Evolutionary conservation across 495 filamentous ascomycete genomes (phyloP).

Genomic region (Xylaria intraflava): DNA sequence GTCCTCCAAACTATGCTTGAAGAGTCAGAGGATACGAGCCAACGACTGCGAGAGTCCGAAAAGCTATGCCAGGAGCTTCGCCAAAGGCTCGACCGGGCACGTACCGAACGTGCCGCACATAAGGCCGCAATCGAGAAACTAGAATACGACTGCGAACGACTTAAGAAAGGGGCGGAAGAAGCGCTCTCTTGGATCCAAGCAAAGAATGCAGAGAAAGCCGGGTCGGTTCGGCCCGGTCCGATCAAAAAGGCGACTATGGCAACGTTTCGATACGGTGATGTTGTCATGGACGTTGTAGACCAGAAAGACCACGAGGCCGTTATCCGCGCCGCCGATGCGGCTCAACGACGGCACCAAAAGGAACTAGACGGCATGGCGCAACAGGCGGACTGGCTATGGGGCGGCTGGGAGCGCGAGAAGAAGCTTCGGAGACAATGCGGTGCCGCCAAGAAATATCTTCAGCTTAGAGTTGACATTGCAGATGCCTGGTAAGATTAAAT

Average conservation of each 20-base stretch:
- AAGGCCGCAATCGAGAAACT: conserved; percentile 38
- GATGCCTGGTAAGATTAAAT: conserved; percentile 74
- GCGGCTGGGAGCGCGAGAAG: conserved; percentile 69
- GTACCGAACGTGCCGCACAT: conserved; percentile 39
- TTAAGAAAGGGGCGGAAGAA: conserved; percentile 24
- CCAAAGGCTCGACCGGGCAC: conserved; percentile 41
- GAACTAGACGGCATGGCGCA: conserved; percentile 79
- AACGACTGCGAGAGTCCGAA: conserved; percentile 43
- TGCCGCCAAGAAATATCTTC: conserved; percentile 69
- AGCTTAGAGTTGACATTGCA: conserved; percentile 75
- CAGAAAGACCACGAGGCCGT: conserved; percentile 34
- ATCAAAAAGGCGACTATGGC: conserved; percentile 21
- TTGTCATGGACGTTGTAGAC: conserved; percentile 30
- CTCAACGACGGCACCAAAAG: conserved; percentile 60
- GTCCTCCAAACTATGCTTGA: conserved; percentile 68
- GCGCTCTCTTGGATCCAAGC: conserved; percentile 27
- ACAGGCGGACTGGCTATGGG: conserved; percentile 84
- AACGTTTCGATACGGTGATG: conserved; percentile 27
- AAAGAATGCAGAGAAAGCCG: conserved; percentile 29
- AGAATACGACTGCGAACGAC: conserved; percentile 33
- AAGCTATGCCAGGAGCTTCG: conserved; percentile 43
- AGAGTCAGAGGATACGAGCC: conserved; percentile 58
- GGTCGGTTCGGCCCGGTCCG: conserved; percentile 14
- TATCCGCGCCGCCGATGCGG: conserved; percentile 44
- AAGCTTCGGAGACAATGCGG: conserved; percentile 68